Base-by-base conservation (phyloP, 352 stramenopile species). In the Pythium guiyangense region DNA sequence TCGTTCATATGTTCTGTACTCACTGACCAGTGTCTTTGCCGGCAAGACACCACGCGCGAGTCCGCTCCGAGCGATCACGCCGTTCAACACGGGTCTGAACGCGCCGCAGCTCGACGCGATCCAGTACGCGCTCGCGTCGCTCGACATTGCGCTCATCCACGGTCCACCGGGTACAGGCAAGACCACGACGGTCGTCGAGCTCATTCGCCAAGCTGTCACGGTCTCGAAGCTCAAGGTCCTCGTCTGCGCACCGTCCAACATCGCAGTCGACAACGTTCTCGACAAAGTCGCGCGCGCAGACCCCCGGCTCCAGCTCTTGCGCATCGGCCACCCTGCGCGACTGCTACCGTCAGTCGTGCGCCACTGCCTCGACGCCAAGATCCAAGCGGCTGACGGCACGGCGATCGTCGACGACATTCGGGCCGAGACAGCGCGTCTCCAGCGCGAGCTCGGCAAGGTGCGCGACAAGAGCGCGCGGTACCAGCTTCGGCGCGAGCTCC, bases 221-320 rank as follows among this genome's bases (percentile, higher is more conserved):
- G 64, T 67, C 15, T 88, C 85, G 54, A 57, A 88, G 6, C 84
- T 92, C 64, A 95, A 93, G 57, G 86, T 99, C 17, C 76, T 99
- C 20, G 96, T 99, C 5, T 98, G 92, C 51, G 97, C 97, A 54
- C 96, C 97, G 34, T 99, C 94, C 45, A 99, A 99, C 75, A 96
- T 99, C 39, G 97, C 96, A 3, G 97, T 99, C 15, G 97, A 99
- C 75, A 99, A 99, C 70, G 83, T 99, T 6, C 71, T 99, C 39
- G 93, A 98, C 69, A 94, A 97, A 43, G 60, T 99, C 2, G 87
- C 95, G 4, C 69, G 52, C 27, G 66, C 71, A 8, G 49, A 52
- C 42, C n/a, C 40, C 29, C 74, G 72, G 44, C 52, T 94, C 8
- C 50, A 52, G 27, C 58, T 94, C 17, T 88, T 70, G 26, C 77